Evolutionary conservation across 306 rosid genomes (phyloP).

Genomic region (Argentina anserina): DNA sequence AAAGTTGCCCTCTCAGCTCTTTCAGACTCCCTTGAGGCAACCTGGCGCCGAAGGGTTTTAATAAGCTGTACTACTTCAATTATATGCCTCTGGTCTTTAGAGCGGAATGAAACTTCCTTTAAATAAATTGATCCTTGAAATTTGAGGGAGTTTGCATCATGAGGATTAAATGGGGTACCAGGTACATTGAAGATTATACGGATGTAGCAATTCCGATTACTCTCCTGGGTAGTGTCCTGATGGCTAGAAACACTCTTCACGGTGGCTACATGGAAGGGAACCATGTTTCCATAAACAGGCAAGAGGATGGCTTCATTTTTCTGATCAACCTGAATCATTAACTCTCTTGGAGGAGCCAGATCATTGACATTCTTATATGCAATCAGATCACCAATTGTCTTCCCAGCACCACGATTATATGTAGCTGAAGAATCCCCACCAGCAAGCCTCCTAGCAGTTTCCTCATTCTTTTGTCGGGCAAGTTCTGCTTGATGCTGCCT

Average conservation of each 20-base stretch:
- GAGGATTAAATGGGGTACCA: slow-evolving; percentile 35
- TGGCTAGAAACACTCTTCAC: slow-evolving; percentile 37
- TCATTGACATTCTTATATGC: slow-evolving; percentile 39
- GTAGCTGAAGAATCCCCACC: slow-evolving; percentile 33
- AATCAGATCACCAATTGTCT: slow-evolving; percentile 29
- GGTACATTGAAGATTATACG: slow-evolving; percentile 38
- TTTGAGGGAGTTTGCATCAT: slow-evolving; percentile 35
- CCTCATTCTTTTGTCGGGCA: slow-evolving; percentile 40
- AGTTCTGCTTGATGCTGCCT: slow-evolving; percentile 42
- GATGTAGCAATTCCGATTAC: slow-evolving; percentile 35
- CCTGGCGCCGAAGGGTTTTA: slow-evolving; percentile 37
- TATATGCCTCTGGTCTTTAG: slow-evolving; percentile 37
- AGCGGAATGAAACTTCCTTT: slow-evolving; percentile 40
- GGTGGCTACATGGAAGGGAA: slow-evolving; percentile 37
- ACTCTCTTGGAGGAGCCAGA: slow-evolving; percentile 28
- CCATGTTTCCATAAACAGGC: slow-evolving; percentile 35
- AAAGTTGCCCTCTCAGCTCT: slow-evolving; percentile 41
- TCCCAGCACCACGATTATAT: slow-evolving; percentile 27
- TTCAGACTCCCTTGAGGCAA: slow-evolving; percentile 39
- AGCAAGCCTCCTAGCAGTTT: slow-evolving; percentile 39
- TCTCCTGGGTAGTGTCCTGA: slow-evolving; percentile 38
- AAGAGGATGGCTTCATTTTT: slow-evolving; percentile 31
- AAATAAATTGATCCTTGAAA: slow-evolving; percentile 33
- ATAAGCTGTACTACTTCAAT: slow-evolving; percentile 35
- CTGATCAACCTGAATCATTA: slow-evolving; percentile 36